Base-by-base conservation (phyloP, 2,329 filamentous ascomycete species). In the Hypoxylon sp. region DNA sequence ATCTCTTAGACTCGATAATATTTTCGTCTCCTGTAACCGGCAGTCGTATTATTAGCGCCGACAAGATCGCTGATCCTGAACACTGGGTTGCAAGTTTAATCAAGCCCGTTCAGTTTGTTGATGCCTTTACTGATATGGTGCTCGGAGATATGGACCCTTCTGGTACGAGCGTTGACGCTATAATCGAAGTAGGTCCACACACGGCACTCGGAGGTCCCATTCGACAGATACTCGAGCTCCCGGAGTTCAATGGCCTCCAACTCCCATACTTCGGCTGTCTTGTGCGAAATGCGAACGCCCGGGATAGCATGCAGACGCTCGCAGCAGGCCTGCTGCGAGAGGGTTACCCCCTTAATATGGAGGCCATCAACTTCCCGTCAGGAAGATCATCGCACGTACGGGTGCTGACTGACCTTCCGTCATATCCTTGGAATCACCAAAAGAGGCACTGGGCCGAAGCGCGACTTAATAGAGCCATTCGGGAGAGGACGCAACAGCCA, bases 361-460 rank as follows among this genome's bases (percentile, higher is more conserved):
- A n/a, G 2, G 45, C 51, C 3, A 63, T 69, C 46, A 69, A 70
- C 48, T 66, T 65, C 13, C 64, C 67, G 0, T 45, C 26, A 5
- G 57, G 65, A 15, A 49, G 59, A 40, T 52, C 29, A n/a, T 33
- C 29, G 11, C 13, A 29, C n/a, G 27, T 15, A 38, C 20, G n/a
- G 13, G 9, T 69, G 6, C 43, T 76, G 9, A 62, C 69, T 4
- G 72, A 70, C 54, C 65, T 81, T 1, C 77, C 77, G 4, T 63
- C 61, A 1, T 81, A 81, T 51, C 70, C 73, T 1, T 80, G 77
- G 78, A 73, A 78, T 40, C 76, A 79, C 58, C 63, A 63, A 8
- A 69, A 65, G 2, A 62, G 64, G 10, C 72, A 74, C 52, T 78
- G 76, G 76, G 48, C 38, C 2, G 70, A 73, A 45, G 58, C 70